A percentile compares a stretch with the other conserved stretches of the same genome.
Conservation (phyloP, 2,329 filamentous ascomycete genomes). For the Colletotrichum horii region DNA sequence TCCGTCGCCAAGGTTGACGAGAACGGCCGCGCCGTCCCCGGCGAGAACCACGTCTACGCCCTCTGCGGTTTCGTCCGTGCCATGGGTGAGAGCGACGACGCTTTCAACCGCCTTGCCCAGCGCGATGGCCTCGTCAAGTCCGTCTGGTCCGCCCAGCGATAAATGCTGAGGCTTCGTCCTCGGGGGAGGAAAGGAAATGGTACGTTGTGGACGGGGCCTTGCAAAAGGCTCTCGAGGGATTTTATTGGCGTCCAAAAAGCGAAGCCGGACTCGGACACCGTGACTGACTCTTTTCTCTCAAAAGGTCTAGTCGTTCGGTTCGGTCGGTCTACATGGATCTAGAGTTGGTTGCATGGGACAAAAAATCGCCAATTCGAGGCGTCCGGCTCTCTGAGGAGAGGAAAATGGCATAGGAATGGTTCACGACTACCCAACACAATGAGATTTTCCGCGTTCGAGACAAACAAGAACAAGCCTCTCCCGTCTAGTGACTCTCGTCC, state of each 20-base stretch:
- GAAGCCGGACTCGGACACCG: not conserved
- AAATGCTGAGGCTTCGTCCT: conserved; percentile 37
- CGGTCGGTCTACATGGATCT: conserved; percentile 25
- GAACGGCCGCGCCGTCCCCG: conserved; percentile 90
- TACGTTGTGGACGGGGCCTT: conserved; percentile 1
- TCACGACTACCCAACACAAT: conserved; percentile 26
- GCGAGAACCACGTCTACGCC: conserved; percentile 97
- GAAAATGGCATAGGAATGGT: conserved; percentile 24
- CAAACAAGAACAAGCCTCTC: conserved; percentile 28
- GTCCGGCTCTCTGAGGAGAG: conserved; percentile 42
- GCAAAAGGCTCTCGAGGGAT: not conserved
- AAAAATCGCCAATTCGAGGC: conserved; percentile 44
- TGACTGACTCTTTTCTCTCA: not conserved
- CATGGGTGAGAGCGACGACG: conserved; percentile 97
- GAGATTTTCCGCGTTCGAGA: conserved; percentile 40
- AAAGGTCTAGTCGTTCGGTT: conserved; percentile 23
- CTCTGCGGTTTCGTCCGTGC: conserved; percentile 97
- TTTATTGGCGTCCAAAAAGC: not conserved
- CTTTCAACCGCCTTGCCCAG: conserved; percentile 94
- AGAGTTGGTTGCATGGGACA: conserved; percentile 24
- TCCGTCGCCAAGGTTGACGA: conserved; percentile 98
- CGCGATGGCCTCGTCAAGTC: conserved; percentile 95
- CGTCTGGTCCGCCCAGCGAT: conserved; percentile 85
- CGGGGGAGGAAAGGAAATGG: conserved; percentile 15
- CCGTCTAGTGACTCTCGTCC: conserved; percentile 3